Evolutionary conservation across 2,329 filamentous ascomycete species (phyloP).

Genomic region (Monilinia aucupariae): DNA sequence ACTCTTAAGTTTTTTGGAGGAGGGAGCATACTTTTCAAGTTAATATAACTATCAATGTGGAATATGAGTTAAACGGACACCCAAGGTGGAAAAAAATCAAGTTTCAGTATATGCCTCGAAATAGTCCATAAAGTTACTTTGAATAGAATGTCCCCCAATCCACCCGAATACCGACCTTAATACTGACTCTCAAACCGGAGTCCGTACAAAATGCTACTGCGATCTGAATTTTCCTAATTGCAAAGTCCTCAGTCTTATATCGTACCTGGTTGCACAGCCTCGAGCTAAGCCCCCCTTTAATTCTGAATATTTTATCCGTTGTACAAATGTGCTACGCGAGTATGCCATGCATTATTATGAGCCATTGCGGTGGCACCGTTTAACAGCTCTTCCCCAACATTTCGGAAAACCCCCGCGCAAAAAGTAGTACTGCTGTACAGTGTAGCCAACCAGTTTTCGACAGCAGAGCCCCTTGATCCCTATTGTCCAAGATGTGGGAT

Average conservation of each 20-base stretch:
- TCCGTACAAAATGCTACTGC: not conserved
- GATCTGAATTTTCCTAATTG: not conserved
- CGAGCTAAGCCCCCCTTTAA: slow-evolving; percentile 8
- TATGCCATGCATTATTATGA: not conserved
- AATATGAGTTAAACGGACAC: not conserved
- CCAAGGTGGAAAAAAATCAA: not conserved
- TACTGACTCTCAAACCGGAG: too few relatives aligned
- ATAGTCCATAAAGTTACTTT: not conserved
- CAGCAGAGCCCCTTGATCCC: not conserved
- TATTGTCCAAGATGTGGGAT: not conserved
- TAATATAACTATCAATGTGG: not conserved
- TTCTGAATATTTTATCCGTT: not conserved
- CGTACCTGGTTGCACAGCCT: not conserved
- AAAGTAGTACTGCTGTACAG: not conserved
- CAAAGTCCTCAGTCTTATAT: not conserved
- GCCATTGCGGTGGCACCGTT: not conserved
- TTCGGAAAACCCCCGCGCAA: not conserved
- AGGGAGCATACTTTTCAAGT: too few relatives aligned
- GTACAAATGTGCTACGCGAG: not conserved
- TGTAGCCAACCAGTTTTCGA: not conserved
- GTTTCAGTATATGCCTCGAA: not conserved
- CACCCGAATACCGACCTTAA: too few relatives aligned
- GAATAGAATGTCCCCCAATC: not conserved
- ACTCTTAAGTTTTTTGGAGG: too few relatives aligned
- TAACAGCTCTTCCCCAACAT: not conserved